Base-by-base conservation (phyloP, 2,329 filamentous ascomycete genomes). In the Thelonectria discophora region DNA sequence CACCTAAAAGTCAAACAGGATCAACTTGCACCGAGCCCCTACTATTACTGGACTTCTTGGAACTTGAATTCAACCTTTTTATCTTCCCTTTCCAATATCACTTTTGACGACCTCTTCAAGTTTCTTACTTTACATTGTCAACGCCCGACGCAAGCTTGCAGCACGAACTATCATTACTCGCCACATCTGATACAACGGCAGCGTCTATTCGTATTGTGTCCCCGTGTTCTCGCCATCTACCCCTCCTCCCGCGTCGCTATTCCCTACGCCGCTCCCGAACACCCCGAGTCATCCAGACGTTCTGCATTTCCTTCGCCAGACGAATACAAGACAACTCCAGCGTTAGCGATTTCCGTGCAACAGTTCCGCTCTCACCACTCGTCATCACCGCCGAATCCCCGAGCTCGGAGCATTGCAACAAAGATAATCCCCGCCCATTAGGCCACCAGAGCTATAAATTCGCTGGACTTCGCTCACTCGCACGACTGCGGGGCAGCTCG, bases 381-480 rank as follows among this genome's bases (percentile, higher is more conserved):
- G 34, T 30, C 20, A 15, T 47, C 9, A 27, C 45, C 40, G 17
- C 32, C 45, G 15, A 37, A 37, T 15, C 52, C 40, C 48, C 47
- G 58, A 53, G 48, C 27, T 48, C 27, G 42, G 58, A 53, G 43
- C 34, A 30, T 50, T 21, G 24, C 39, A 13, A 37, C 34, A 13
- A 37, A 46, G 20, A 52, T n/a, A 27, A 48, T 27, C 21, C 3
- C 11, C 7, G 20, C 40, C 47, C 52, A 47, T 60, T 47, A 52
- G 58, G 58, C 58, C 53, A 53, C 48, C 53, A 48, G 27, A 53
- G 53, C 48, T 56, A 42, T 48, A 51, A 47, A 60, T 47, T 51
- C 46, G 51, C 54, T 24, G 17, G 34, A 32, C 54, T 34, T 49
- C 54, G 54, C 54, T 49, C 49, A 20, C 54, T 21, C 18, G 45